Conservation (phyloP, 1,139 yeast genomes). For the Geotrichum cucujoidarum region DNA sequence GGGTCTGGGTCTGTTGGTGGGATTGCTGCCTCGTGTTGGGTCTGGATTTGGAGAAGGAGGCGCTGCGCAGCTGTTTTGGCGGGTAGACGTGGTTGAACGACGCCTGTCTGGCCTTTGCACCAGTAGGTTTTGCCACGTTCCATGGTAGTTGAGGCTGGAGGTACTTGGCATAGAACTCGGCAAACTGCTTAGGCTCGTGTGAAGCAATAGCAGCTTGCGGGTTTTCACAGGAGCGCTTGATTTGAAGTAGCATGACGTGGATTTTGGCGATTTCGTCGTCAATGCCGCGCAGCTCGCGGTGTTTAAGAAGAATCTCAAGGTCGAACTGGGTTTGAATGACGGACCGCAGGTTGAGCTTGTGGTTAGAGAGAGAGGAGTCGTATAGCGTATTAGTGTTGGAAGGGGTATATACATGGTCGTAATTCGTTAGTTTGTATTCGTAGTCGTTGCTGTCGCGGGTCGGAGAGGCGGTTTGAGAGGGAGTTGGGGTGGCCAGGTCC, state of each 20-base stretch:
- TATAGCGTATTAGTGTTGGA: neutral
- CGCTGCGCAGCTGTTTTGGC: slow-evolving; percentile 3
- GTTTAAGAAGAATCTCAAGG: slow-evolving; percentile 64
- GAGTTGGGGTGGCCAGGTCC: slow-evolving; percentile 21
- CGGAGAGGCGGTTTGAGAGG: slow-evolving; percentile 20
- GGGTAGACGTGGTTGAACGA: slow-evolving; percentile 2
- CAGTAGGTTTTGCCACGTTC: neutral
- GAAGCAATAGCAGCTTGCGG: slow-evolving; percentile 23
- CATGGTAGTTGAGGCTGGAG: slow-evolving; percentile 18
- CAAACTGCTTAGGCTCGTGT: slow-evolving; percentile 49
- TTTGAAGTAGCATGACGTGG: slow-evolving; percentile 49
- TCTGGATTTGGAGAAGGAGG: slow-evolving; percentile 3
- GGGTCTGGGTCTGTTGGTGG: too few species aligned
- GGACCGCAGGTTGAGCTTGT: neutral
- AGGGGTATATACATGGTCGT: slow-evolving; percentile 12
- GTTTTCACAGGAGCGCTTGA: slow-evolving; percentile 29
- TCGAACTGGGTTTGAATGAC: slow-evolving; percentile 50
- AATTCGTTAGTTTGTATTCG: slow-evolving; percentile 9
- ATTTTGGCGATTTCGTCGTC: slow-evolving; percentile 62
- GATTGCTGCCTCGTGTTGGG: slow-evolving; percentile 3
- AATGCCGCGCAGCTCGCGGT: slow-evolving; percentile 55
- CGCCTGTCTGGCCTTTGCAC: neutral
- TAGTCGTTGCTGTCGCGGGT: slow-evolving; percentile 11
- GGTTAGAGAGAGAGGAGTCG: neutral
- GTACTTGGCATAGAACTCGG: slow-evolving; percentile 43